Base-by-base conservation (phyloP, 1,284 basidiomycete genomes). In the Cystobasidium slooffiae region DNA sequence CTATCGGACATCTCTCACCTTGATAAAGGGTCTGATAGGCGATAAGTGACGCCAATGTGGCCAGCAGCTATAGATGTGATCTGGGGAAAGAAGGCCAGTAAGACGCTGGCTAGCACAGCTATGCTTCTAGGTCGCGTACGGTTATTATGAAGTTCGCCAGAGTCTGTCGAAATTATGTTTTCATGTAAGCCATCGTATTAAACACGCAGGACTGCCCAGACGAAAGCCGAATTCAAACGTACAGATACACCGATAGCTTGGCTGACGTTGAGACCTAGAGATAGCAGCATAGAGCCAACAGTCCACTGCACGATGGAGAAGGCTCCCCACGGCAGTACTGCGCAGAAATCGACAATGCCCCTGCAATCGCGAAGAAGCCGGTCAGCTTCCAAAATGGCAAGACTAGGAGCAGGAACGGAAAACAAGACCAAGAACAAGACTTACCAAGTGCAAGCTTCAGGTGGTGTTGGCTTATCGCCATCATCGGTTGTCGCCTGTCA, bases 251-350 rank as follows among this genome's bases (percentile, higher is more conserved):
- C 61, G 7, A 72, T 43, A 20, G 68, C 68, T 51, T 72, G 68
- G 20, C 47, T 16, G 12, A 72, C 68, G 24, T 44, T 72, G 44
- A 72, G 43, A 18, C 69, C 69, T 10, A 72, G 52, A 9, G 61
- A 4, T 24, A 72, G 49, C 9, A 65, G 62, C 16, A 52, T 49
- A 18, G 52, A 41, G 12, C 69, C 69, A 20, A 39, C 3, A 24
- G 61, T 72, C 69, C 69, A 72, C 12, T 20, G 55, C 24, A 62
- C 39, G 4, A 72, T 65, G 16, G 18, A 10, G 51, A 72, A 72
- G n/a, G 47, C 41, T 0, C 31, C 16, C 61, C 59, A 70, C 3
- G 68, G 46, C 20, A 62, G 39, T 8, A 70, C 56, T 10, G 58
- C 68, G 18, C 61, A 70, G 58, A 70, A 70, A 14, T 44, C 63